phyloP scores from a whole-genome alignment of 1,139 yeast genomes.

The Yamadazyma mexicana region DNA sequence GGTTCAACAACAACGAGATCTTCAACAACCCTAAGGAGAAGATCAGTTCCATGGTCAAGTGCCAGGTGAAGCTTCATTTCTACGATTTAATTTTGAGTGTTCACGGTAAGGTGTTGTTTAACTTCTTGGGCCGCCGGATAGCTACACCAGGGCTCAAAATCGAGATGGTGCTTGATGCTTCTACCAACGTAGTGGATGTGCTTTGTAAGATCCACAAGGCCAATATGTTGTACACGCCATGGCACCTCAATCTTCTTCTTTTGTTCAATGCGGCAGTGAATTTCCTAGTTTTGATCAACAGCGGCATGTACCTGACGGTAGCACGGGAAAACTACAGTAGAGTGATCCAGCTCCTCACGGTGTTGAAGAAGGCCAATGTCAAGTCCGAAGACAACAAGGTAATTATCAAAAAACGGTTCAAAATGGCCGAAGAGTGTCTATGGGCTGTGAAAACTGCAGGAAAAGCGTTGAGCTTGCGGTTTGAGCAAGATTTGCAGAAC shows the following conservation, averaged over 20 bases:
- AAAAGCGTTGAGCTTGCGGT: conserved; percentile 48
- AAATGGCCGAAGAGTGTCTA: conserved; percentile 62
- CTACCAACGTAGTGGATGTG: conserved; percentile 35
- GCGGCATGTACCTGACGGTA: conserved; percentile 30
- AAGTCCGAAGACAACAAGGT: conserved; percentile 33
- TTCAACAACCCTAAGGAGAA: conserved; percentile 20
- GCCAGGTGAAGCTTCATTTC: conserved; percentile 42
- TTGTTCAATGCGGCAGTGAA: conserved; percentile 49
- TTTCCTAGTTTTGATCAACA: conserved; percentile 47
- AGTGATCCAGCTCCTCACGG: conserved; percentile 27
- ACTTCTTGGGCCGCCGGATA: conserved; percentile 33
- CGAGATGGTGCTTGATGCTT: conserved; percentile 36
- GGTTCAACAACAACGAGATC: conserved; percentile 34
- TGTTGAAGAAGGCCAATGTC: conserved; percentile 32
- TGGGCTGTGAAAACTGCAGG: conserved; percentile 65
- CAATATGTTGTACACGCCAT: conserved; percentile 44
- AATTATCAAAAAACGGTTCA: conserved; percentile 43
- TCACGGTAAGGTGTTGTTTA: conserved; percentile 39
- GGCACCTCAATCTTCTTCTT: conserved; percentile 53
- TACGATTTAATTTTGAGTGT: conserved; percentile 39
- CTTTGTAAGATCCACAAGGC: conserved; percentile 35
- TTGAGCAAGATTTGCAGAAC: conserved; percentile 39
- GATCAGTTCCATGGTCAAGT: conserved; percentile 27
- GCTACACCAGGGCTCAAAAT: conserved; percentile 34
- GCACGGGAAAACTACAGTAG: conserved; percentile 27